Evolutionary conservation across 2,329 filamentous ascomycete species (phyloP).

Genomic region (Neospermospora avenae): DNA sequence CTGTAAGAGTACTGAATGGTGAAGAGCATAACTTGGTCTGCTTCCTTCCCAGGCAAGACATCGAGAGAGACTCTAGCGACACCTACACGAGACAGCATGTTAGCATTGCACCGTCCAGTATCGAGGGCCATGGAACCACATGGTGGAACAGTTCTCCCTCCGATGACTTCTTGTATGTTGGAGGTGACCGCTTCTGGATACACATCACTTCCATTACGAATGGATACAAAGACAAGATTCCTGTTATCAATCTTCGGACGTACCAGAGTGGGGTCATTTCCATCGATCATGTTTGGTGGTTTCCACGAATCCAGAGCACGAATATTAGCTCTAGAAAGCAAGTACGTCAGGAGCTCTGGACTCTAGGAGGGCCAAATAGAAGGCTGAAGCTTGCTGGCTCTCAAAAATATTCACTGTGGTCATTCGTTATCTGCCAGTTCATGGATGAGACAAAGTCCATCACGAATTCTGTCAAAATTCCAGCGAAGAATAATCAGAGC

Average conservation of each 20-base stretch:
- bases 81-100: conserved; percentile 17
- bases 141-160: conserved; percentile 14
- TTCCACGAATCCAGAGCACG: conserved; percentile 12
- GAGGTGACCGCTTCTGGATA: conserved; percentile 26
- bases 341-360: conserved; percentile 22
- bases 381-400: conserved; percentile 16
- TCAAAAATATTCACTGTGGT: conserved; percentile 14
- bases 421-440: conserved; percentile 25
- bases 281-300: conserved; percentile 27
- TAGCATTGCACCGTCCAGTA: neutral
- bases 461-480: conserved; percentile 16
- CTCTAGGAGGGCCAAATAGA: conserved; percentile 20
- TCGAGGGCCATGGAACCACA: conserved; percentile 26
- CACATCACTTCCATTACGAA: conserved; percentile 8
- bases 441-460: conserved; percentile 15
- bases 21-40: conserved; percentile 24
- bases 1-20: conserved; percentile 21
- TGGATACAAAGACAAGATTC: conserved; percentile 7
- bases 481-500: conserved; percentile 6
- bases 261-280: conserved; percentile 17
- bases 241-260: conserved; percentile 29
- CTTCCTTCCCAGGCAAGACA: conserved; percentile 24
- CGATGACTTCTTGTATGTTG: conserved; percentile 17
- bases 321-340: neutral
- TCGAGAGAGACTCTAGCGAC: conserved; percentile 24